Evolutionary conservation across 192 early-diverging fungal genomes (phyloP), one percentile per base, ranked within the genome.

Genomic region (Funneliformis geosporum): DNA sequence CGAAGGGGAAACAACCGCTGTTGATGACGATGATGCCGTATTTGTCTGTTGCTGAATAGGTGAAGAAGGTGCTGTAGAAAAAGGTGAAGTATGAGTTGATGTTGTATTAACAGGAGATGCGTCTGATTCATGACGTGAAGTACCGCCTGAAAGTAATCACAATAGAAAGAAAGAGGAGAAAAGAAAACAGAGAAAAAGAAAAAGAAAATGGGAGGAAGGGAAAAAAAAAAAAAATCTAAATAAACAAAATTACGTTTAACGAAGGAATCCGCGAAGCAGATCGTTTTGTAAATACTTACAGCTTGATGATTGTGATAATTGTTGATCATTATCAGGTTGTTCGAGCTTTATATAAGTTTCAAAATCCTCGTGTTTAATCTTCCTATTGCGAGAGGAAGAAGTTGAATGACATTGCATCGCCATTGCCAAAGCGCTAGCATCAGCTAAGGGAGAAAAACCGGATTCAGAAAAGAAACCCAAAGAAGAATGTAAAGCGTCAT

Each of bases 401-500:
- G 38, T 33, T 62, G 73, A 40, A 39, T 70, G 55, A 60, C 55
- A 75, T 42, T 14, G 73, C 21, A 70, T 70, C 21, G 73, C 73
- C 59, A 75, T 11, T 38, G 73, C 25, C 4, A 73, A 44, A 11
- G 71, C 43, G 5, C 28, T 40, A 38, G 18, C 59, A 8, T 75
- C 73, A 40, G 73, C 21, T 60, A 75, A 60, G 60, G 73, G 8
- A 12, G 73, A 2, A 61, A 75, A 75, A 16, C 59, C 38, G 16
- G 16, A 16, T 27, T 75, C 73, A 59, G 27, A 16, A 75, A 75
- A 61, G 50, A 75, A 75, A 75, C 61, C 73, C 73, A 75, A 75
- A 33, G 73, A 38, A 38, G 60, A 62, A 50, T 50, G n/a, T 23
- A 75, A 39, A 28, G 72, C 16, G 8, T 60, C 73, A n/a, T 75